These are phyloP conservation scores for Straminergon stramineum DNA, from an alignment of 225 moss, liverwort and hornwort genomes.

Conservation along the genomic window DNA sequence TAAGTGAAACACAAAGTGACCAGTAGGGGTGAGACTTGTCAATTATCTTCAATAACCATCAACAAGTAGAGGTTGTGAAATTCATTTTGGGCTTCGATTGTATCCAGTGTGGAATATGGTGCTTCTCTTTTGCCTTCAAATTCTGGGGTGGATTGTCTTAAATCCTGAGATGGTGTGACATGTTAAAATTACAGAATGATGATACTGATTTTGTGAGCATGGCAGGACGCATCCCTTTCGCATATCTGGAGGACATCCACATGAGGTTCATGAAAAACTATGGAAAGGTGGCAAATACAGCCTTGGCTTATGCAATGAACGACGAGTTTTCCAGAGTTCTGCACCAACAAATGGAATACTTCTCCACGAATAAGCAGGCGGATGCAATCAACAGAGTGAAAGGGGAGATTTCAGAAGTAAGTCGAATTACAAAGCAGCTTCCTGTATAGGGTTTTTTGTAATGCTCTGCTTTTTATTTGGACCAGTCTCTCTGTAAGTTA, in stretches of 20 bases:
- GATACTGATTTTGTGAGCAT: not conserved
- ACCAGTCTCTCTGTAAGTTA: not conserved
- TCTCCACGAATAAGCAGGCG: conserved; percentile 76
- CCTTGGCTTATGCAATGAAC: conserved; percentile 92
- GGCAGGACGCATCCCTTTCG: conserved; percentile 88
- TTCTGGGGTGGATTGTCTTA: not conserved
- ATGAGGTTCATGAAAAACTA: conserved; percentile 97
- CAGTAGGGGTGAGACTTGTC: not conserved
- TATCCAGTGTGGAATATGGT: not conserved
- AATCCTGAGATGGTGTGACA: not conserved
- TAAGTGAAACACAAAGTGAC: not conserved
- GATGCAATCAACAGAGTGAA: conserved; percentile 95
- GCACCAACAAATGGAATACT: conserved; percentile 99
- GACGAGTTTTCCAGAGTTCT: conserved; percentile 93
- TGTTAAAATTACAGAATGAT: not conserved
- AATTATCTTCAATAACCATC: not conserved
- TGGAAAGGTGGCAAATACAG: conserved; percentile 67
- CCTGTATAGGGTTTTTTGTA: not conserved
- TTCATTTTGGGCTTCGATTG: not conserved
- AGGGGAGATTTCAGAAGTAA: conserved; percentile 93
- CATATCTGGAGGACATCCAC: conserved; percentile 92
- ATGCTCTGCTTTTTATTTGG: not conserved
- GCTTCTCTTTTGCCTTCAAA: not conserved
- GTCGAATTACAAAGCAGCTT: not conserved
- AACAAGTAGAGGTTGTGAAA: not conserved